These are phyloP conservation scores for Curvularia lunata DNA, from an alignment of 2,329 filamentous ascomycete species.

Conservation along the genomic window DNA sequence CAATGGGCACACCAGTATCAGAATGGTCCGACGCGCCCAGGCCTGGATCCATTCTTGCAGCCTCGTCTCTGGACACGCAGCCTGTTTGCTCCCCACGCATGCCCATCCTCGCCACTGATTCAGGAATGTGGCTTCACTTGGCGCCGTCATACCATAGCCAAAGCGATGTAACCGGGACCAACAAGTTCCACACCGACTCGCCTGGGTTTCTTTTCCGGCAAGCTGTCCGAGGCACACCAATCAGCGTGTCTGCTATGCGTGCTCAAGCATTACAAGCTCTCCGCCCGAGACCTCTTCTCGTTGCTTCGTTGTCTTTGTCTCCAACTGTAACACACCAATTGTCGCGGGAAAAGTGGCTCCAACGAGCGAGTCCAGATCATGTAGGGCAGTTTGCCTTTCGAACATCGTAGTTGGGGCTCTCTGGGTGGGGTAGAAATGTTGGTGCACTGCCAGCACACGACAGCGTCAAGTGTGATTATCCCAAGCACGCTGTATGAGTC, in stretches of 20 bases:
- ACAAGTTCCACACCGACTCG: not conserved
- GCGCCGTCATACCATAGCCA: constrained; percentile 2
- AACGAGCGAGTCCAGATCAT: not conserved
- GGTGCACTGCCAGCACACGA: not conserved
- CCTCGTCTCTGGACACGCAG: not conserved
- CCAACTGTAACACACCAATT: not conserved
- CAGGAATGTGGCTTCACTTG: not conserved
- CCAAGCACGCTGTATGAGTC: not conserved
- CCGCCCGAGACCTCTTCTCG: not conserved
- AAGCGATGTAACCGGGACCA: not conserved
- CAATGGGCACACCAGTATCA: not conserved
- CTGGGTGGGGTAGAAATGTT: not conserved
- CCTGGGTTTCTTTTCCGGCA: too few species aligned
- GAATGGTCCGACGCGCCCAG: not conserved
- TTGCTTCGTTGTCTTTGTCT: not conserved
- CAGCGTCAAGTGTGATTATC: not conserved
- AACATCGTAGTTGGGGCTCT: not conserved
- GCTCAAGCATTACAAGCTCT: not conserved
- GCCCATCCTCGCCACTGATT: not conserved
- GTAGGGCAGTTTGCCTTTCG: not conserved
- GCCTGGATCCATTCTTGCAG: not conserved
- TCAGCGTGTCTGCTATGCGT: not conserved
- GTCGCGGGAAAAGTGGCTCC: not conserved
- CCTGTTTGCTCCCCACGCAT: too few species aligned
- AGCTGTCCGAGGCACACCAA: not conserved